Conservation (phyloP, 768 basidiomycete genomes). For the Pleurotus tuber-regium region DNA sequence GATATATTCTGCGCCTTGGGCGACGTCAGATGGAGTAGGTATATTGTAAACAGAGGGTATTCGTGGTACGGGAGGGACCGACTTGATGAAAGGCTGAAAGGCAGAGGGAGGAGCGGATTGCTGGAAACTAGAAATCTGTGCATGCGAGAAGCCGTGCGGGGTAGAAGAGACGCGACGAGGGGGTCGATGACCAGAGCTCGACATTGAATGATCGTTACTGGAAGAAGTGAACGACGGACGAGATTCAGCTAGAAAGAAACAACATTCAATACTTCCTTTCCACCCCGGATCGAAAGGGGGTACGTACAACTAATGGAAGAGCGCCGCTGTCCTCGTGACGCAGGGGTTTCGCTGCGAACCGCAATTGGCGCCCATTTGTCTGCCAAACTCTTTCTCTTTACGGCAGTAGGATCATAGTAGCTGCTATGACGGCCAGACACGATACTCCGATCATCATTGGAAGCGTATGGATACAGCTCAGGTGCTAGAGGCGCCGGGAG, state of each 20-base stretch:
- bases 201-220: neutral
- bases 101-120: slow-evolving; percentile 1
- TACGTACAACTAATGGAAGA: neutral
- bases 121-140: no score
- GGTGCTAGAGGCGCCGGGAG: slow-evolving; percentile 64
- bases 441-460: slow-evolving; percentile 4
- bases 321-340: neutral
- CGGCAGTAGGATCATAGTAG: slow-evolving; percentile 13
- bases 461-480: slow-evolving; percentile 22
- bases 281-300: no score
- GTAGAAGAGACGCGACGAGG: slow-evolving; percentile 7
- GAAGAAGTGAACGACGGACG: neutral
- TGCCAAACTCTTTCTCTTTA: slow-evolving; percentile 24
- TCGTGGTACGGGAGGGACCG: slow-evolving; percentile 16
- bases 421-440: slow-evolving; percentile 10
- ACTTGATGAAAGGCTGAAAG: neutral
- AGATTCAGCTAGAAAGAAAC: neutral
- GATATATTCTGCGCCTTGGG: no score
- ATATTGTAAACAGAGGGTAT: slow-evolving; percentile 14
- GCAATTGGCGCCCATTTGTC: slow-evolving; percentile 34
- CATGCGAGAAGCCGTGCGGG: no score
- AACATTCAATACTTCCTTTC: no score
- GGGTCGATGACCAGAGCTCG: neutral
- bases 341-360: neutral
- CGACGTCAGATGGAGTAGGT: neutral